A percentile compares a stretch with the other conserved stretches of the same genome.
Evolutionary conservation across 176 grass and related monocot species (phyloP).

Genomic region (Aegilops longissima): DNA sequence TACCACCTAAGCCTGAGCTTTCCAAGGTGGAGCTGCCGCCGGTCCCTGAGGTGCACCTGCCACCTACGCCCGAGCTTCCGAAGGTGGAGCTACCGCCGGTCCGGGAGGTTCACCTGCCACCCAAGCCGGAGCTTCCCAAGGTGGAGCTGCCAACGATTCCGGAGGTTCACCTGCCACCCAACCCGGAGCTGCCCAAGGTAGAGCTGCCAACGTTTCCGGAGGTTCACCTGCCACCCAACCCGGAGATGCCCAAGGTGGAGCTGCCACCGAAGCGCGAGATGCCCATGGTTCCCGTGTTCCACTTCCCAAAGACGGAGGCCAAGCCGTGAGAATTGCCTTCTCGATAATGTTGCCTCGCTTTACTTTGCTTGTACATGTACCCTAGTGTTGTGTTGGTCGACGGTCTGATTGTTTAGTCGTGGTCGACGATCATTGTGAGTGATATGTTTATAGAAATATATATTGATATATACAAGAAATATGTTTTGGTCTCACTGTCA

Average conservation of each 20-base stretch:
- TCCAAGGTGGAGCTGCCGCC: neutral
- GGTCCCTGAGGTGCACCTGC: neutral
- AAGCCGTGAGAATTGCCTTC: neutral
- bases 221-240: neutral
- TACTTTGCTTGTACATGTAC: too few relatives aligned
- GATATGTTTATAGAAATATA: too few relatives aligned
- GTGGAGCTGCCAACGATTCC: neutral
- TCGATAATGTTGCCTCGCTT: neutral
- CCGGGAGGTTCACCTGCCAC: neutral
- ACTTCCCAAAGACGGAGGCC: neutral
- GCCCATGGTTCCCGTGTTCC: neutral
- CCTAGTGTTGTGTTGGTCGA: too few relatives aligned
- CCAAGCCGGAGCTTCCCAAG: neutral
- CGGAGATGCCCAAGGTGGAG: neutral
- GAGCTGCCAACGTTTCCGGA: neutral
- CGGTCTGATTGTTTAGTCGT: too few relatives aligned
- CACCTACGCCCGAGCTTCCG: neutral
- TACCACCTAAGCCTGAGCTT: neutral
- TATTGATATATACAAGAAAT: too few relatives aligned
- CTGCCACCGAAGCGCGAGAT: neutral
- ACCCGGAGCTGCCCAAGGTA: neutral
- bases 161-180: neutral
- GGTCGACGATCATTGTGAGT: too few relatives aligned
- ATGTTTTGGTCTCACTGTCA: too few relatives aligned
- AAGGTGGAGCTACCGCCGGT: neutral